These are phyloP conservation scores for Novymonas esmeraldas DNA, from an alignment of 208 protist genomes.

Conservation along the genomic window DNA sequence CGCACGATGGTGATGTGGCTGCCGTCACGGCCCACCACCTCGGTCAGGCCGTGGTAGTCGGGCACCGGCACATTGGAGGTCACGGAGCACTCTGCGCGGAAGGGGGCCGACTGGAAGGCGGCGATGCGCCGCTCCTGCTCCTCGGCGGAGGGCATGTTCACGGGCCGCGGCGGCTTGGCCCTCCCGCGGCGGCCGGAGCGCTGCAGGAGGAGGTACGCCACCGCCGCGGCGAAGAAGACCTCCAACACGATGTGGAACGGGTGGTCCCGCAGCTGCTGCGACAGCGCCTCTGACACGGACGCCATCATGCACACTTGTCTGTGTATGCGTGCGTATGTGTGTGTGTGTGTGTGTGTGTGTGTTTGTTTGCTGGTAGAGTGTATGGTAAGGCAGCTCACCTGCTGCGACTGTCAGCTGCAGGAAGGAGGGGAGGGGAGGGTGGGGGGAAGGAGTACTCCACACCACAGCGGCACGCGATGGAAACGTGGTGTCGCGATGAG, in stretches of 20 bases:
- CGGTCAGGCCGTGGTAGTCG: conserved; percentile 43
- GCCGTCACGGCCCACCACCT: conserved; percentile 56
- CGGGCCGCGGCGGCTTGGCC: conserved; percentile 16
- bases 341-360: neutral
- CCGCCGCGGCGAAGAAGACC: conserved; percentile 52
- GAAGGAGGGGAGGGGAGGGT: too few species aligned
- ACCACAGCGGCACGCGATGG: too few species aligned
- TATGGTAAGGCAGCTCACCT: too few species aligned
- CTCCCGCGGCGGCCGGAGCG: conserved; percentile 19
- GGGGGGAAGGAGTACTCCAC: too few species aligned
- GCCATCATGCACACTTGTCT: conserved; percentile 21
- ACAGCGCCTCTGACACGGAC: conserved; percentile 8
- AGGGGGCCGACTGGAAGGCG: conserved; percentile 61
- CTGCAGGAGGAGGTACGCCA: conserved; percentile 50
- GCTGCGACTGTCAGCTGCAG: too few species aligned
- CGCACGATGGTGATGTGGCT: conserved; percentile 62
- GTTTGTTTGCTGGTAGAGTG: neutral
- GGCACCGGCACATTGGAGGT: conserved; percentile 55
- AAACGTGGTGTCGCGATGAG: too few species aligned
- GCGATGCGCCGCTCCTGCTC: conserved; percentile 82
- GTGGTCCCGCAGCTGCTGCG: conserved; percentile 51
- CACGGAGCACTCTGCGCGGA: conserved; percentile 42
- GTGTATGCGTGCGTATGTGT: neutral
- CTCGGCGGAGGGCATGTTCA: conserved; percentile 67
- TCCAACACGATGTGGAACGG: conserved; percentile 75